Evolutionary conservation across 192 early-diverging fungal species (phyloP).

Genomic region (Entrophospora sp.): DNA sequence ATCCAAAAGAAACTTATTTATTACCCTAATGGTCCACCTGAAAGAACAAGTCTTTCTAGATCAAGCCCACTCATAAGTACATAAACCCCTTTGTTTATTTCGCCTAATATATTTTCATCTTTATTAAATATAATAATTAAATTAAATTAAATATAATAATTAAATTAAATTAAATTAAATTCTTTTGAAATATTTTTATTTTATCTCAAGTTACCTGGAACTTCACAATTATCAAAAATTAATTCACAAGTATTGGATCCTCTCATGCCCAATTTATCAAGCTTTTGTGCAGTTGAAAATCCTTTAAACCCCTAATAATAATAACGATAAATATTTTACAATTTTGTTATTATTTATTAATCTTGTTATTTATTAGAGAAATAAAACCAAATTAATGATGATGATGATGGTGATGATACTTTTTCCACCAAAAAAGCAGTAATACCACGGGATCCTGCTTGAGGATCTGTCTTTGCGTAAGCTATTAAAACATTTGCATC

Average conservation of each 20-base stretch:
- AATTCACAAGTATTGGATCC: conserved; percentile 93
- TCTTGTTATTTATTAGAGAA: neutral
- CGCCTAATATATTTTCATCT: conserved; percentile 79
- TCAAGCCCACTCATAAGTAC: conserved; percentile 95
- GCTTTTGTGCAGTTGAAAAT: conserved; percentile 76
- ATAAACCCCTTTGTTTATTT: conserved; percentile 81
- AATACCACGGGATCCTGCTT: conserved; percentile 77
- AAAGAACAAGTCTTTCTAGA: conserved; percentile 79
- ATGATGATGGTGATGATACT: too few relatives aligned
- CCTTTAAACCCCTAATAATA: conserved; percentile 58
- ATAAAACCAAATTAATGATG: neutral
- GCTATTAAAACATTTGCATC: conserved; percentile 86
- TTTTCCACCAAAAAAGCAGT: conserved; percentile 94
- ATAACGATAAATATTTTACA: neutral
- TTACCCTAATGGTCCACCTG: conserved; percentile 81
- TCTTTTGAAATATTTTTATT: too few relatives aligned
- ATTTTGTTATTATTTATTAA: neutral
- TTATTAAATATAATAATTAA: neutral
- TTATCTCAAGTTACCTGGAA: conserved; percentile 73
- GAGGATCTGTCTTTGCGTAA: conserved; percentile 80
- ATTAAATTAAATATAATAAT: neutral
- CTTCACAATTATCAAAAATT: conserved; percentile 87
- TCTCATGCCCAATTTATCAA: conserved; percentile 95
- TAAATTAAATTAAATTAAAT: too few relatives aligned
- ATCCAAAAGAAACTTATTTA: too few relatives aligned